Evolutionary conservation across 306 rosid species (phyloP).

Genomic region (Elaeagnus macrophylla): DNA sequence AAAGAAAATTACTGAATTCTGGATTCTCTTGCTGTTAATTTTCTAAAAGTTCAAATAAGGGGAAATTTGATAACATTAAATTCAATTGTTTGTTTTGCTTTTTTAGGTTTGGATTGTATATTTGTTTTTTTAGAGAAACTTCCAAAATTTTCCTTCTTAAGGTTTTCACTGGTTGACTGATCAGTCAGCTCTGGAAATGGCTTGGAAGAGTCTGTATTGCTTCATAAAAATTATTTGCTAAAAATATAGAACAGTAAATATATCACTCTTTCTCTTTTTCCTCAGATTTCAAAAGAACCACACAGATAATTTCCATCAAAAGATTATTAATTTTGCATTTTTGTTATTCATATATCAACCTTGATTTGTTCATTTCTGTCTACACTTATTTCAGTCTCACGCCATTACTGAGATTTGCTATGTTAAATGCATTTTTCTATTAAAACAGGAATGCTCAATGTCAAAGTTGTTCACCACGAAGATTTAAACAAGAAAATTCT

Average conservation of each 20-base stretch:
- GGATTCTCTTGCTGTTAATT: no score
- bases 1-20: no score
- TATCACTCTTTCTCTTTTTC: not conserved
- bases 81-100: no score
- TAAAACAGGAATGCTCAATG: conserved; percentile 44
- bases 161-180: no score
- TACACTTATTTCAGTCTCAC: no score
- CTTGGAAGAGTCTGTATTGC: not conserved
- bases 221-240: not conserved
- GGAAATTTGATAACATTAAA: no score
- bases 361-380: not conserved
- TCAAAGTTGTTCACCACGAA: conserved; percentile 51
- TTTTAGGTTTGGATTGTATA: no score
- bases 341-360: not conserved
- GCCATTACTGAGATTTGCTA: not conserved
- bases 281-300: not conserved
- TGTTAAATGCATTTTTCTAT: not conserved
- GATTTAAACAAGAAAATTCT: conserved; percentile 61
- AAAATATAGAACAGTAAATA: not conserved
- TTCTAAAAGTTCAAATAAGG: no score
- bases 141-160: no score
- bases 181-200: not conserved
- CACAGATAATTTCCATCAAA: not conserved
- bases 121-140: no score
- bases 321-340: not conserved